Evolutionary conservation across 257 asterid genomes (phyloP).

Genomic region (Ophiorrhiza pumila): DNA sequence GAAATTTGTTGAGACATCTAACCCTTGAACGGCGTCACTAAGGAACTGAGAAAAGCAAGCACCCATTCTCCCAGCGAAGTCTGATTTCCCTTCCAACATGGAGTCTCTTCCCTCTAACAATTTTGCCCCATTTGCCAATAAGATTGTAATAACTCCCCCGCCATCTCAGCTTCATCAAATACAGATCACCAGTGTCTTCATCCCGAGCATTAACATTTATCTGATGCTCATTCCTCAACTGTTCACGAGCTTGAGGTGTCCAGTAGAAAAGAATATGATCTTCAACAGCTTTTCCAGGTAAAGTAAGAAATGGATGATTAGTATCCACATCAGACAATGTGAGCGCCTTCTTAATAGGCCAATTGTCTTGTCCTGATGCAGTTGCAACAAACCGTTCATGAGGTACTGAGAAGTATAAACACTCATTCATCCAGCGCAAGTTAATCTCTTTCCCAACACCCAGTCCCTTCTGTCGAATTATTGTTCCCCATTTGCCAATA

Average conservation of each 20-base stretch:
- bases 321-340: conserved; percentile 82
- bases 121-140: conserved; percentile 85
- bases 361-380: conserved; percentile 51
- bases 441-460: conserved; percentile 76
- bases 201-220: conserved; percentile 69
- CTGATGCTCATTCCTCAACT: conserved; percentile 63
- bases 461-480: conserved; percentile 65
- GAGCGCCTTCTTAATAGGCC: conserved; percentile 80
- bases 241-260: conserved; percentile 64
- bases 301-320: conserved; percentile 81
- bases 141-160: conserved; percentile 76
- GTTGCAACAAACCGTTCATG: conserved; percentile 46
- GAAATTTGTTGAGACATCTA: background rate
- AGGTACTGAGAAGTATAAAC: conserved; percentile 73
- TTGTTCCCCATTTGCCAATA: conserved; percentile 75
- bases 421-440: conserved; percentile 59
- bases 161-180: conserved; percentile 74
- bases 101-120: conserved; percentile 66
- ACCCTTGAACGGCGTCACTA: conserved; percentile 21
- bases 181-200: conserved; percentile 63
- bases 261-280: conserved; percentile 70
- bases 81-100: conserved; percentile 67
- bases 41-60: conserved; percentile 70
- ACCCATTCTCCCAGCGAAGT: conserved; percentile 62
- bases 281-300: conserved; percentile 82